Base-by-base conservation (phyloP, 139 green algal genomes). In the Volvox reticuliferus region DNA sequence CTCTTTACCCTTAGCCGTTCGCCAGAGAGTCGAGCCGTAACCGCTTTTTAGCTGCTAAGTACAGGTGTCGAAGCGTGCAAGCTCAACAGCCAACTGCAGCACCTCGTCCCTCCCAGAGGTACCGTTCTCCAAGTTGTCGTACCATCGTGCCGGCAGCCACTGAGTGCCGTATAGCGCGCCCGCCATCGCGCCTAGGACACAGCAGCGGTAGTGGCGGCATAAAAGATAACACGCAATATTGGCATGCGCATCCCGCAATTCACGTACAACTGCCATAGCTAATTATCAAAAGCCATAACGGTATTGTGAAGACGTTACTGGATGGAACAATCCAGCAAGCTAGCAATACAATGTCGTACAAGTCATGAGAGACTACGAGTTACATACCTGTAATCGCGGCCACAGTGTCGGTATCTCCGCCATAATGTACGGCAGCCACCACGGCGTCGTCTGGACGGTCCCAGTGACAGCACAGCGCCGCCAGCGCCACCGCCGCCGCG, bases 331-430 rank as follows among this genome's bases (percentile, higher is more conserved):
- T 62, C 32, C 78, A 22, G 18, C 2, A 84, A 30, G 36, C 36
- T 61, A 35, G 36, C 78, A 18, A n/a, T 37, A 62, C 61, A 3
- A 35, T 55, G 80, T 12, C 17, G 55, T 50, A 75, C 50, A 50
- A 44, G n/a, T 62, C 24, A 50, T 61, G 13, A 3, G 1, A 21
- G 16, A 87, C 0, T 22, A 65, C 17, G 32, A 22, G 0, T 21
- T 0, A 55, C 89, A 22, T 86, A 91, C 92, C 92, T 67, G 88
- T 84, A 76, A 95, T 95, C 33, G 88, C 89, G 20, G 82, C 93
- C 9, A 95, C 68, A 1, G 93, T 95, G 82, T 95, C 93, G 1
- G 93, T 93, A 62, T 95, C 93, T 0, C 93, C 93, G 17, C 93
- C 93, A 36, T 91, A 92, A 79, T 94, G 93, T 26, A 93, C 91